phyloP scores from a whole-genome alignment of 352 stramenopile genomes.

The Phytophthora brassicae region DNA sequence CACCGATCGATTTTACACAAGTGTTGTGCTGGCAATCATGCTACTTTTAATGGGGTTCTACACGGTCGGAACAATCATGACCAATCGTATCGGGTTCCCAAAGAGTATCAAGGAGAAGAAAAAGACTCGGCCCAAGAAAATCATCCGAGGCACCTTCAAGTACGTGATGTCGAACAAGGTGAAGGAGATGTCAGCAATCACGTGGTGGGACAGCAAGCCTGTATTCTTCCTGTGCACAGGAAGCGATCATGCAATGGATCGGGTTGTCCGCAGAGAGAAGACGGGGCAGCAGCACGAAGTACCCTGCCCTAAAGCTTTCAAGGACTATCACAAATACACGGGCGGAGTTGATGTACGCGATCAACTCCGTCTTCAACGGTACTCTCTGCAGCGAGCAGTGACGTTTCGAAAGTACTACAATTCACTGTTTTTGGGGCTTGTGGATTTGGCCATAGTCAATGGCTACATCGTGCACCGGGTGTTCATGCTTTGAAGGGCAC shows the following conservation, averaged over 20 bases:
- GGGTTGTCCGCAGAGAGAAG: neutral
- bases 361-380: slow-evolving; percentile 5
- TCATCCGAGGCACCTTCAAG: slow-evolving; percentile 1
- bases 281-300: slow-evolving; percentile 3
- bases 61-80: slow-evolving; percentile 11
- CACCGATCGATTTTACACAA: slow-evolving; percentile 14
- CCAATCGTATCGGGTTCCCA: neutral
- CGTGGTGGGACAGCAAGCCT: slow-evolving; percentile 2
- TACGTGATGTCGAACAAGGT: neutral
- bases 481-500: neutral
- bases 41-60: slow-evolving; percentile 11
- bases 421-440: slow-evolving; percentile 7
- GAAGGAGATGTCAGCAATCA: neutral
- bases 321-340: slow-evolving; percentile 7
- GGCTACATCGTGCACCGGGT: neutral
- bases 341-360: neutral
- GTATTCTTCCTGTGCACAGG: slow-evolving; percentile 5
- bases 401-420: slow-evolving; percentile 9
- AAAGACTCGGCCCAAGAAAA: slow-evolving; percentile 12
- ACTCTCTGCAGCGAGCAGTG: slow-evolving; percentile 7
- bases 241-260: neutral
- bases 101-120: neutral
- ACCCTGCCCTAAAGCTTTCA: neutral
- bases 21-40: slow-evolving; percentile 2
- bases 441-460: slow-evolving; percentile 7